These are phyloP conservation scores for Rosa persica DNA, from an alignment of 306 rosid species.

Conservation along the genomic window DNA sequence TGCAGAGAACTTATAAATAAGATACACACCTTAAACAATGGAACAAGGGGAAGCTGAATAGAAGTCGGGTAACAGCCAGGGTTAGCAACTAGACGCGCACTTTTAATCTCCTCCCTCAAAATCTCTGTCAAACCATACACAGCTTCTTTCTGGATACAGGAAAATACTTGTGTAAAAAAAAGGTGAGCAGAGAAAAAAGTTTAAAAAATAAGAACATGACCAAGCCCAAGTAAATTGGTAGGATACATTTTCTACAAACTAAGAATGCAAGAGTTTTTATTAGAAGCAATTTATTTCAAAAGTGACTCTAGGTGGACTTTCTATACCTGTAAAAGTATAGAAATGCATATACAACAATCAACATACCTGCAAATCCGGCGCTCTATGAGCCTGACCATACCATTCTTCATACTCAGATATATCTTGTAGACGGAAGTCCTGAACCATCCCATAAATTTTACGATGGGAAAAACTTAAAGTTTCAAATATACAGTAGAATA, in stretches of 20 bases:
- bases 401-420: conserved; percentile 84
- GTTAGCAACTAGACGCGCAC: conserved; percentile 87
- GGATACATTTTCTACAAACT: background rate
- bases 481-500: conserved; percentile 1
- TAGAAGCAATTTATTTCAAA: background rate
- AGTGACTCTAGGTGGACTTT: conserved; percentile 1
- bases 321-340: background rate
- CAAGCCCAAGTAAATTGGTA: background rate
- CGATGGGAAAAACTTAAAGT: background rate
- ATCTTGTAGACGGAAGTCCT: conserved; percentile 92
- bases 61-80: conserved; percentile 99
- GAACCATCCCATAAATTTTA: conserved; percentile 26
- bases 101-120: conserved; percentile 63
- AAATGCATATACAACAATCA: conserved; percentile 10
- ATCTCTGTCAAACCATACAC: conserved; percentile 92
- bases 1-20: conserved; percentile 8
- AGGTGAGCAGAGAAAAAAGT: background rate
- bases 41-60: conserved; percentile 90
- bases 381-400: conserved; percentile 90
- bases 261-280: background rate
- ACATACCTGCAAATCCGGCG: conserved; percentile 76
- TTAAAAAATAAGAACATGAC: background rate
- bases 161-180: conserved; percentile 26
- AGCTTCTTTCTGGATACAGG: conserved; percentile 76
- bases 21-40: conserved; percentile 70